Evolutionary conservation across 2,329 filamentous ascomycete genomes (phyloP), one percentile per base, ranked within the genome.

Genomic region (Diaporthe batatas): DNA sequence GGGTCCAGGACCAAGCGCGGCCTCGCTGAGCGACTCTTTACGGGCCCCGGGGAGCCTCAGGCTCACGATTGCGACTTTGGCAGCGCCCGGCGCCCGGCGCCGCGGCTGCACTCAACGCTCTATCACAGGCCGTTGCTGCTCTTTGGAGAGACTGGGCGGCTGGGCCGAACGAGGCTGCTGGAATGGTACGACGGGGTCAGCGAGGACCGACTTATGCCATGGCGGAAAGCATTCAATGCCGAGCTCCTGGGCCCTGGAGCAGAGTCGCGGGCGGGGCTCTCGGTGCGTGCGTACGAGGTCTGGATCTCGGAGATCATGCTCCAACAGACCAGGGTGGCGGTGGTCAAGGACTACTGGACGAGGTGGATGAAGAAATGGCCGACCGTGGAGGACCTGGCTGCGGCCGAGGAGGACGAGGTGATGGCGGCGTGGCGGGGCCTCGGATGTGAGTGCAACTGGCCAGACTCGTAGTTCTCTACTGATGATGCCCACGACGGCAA

Each of bases 271-370:
- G 59, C 72, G n/a, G 79, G 79, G 3, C 82, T 91, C 14, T 86
- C 87, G 72, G 84, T 82, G 39, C 86, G 90, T 62, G 90, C 90
- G 2, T 92, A 92, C 80, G 86, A 91, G 78, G 90, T 92, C 59
- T 91, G 90, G 88, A 90, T 92, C 77, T 90, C 87, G 77, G 90
- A 92, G 81, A 88, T 91, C 76, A 92, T 92, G 90, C 84, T 91
- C 14, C 90, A 92, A 79, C 90, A 92, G 80, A 92, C 90, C 2
- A 88, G 90, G 36, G 90, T 92, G 5, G 85, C 87, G 2, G 87
- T 86, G 8, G 90, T 91, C 0, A 87, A 91, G 25, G 88, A 87
- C 64, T 92, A 92, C 78, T 92, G 90, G 88, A 89, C 87, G 39
- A 83, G 83, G 0, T 92, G 90, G 90, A 90, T 90, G 83, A 83